phyloP scores from a whole-genome alignment of 139 green algal species.

The Coelastrella sp. region DNA sequence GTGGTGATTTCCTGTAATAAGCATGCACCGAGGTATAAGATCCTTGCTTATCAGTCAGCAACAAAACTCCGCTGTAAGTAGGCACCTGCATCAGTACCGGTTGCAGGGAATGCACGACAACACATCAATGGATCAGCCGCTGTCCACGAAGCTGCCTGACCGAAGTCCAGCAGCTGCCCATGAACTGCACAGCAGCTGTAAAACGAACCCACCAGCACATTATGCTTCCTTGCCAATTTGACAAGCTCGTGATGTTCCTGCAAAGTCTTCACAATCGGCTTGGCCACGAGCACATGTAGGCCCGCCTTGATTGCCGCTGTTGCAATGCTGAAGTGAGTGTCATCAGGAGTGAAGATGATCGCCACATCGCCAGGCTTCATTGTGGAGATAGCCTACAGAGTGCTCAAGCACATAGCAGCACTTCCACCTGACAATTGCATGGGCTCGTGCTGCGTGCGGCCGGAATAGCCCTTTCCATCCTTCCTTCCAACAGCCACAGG shows the following conservation, averaged over 20 bases:
- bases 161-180: not conserved
- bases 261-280: constrained; percentile 73
- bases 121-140: too few relatives aligned
- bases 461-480: too few relatives aligned
- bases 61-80: too few relatives aligned
- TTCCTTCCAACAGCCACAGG: not conserved
- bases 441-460: too few relatives aligned
- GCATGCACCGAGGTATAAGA: too few relatives aligned
- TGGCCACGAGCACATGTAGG: constrained; percentile 78
- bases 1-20: not conserved
- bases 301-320: constrained; percentile 47
- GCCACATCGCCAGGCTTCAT: constrained; percentile 63
- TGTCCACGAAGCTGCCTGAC: too few relatives aligned
- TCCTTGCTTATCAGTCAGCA: too few relatives aligned
- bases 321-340: constrained; percentile 67
- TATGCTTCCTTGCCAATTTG: constrained; percentile 48
- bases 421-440: too few relatives aligned
- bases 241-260: constrained; percentile 60
- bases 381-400: constrained; percentile 45
- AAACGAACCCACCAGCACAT: constrained; percentile 52
- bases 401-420: not conserved
- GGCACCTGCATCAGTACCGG: too few relatives aligned
- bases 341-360: constrained; percentile 75
- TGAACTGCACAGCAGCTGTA: too few relatives aligned
- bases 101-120: too few relatives aligned